phyloP scores from a whole-genome alignment of 805 yeast species.

The Saccharomycopsis fodiens region DNA sequence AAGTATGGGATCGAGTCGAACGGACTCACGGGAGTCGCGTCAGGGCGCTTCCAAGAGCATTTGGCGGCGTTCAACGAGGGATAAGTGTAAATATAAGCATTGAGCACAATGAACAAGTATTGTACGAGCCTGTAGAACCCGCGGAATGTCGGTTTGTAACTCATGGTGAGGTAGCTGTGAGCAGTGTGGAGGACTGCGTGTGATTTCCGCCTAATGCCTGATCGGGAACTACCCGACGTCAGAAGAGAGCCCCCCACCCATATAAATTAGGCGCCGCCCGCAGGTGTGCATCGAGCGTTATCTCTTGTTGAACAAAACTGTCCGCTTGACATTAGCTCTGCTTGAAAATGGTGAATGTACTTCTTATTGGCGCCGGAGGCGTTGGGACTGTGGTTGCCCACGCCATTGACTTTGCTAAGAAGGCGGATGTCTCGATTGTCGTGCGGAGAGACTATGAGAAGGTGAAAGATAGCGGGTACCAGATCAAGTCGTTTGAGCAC shows the following conservation, averaged over 20 bases:
- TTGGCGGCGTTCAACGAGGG: constrained; percentile 49
- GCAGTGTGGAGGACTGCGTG: not conserved
- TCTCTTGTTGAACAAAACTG: no score
- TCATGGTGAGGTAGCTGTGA: not conserved
- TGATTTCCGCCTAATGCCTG: not conserved
- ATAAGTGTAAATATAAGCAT: constrained; percentile 65
- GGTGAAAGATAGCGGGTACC: constrained; percentile 46
- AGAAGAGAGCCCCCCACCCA: no score
- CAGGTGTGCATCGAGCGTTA: no score
- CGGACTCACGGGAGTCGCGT: constrained; percentile 16
- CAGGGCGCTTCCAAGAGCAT: constrained; percentile 51
- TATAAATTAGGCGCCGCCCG: no score
- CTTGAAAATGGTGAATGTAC: constrained; percentile 30
- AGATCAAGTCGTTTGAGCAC: constrained; percentile 54
- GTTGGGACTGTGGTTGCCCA: constrained; percentile 76
- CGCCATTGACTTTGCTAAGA: constrained; percentile 42
- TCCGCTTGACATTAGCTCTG: no score
- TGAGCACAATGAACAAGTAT: constrained; percentile 38
- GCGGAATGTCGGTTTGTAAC: not conserved
- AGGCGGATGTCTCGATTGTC: constrained; percentile 50
- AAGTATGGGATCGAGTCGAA: constrained; percentile 24
- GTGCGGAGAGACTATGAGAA: constrained; percentile 57
- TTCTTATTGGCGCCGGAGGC: constrained; percentile 79
- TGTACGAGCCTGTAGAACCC: constrained; percentile 20
- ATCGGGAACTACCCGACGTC: constrained; percentile 3